Base-by-base conservation (phyloP, 208 protist species). In the Leishmania tropica region DNA sequence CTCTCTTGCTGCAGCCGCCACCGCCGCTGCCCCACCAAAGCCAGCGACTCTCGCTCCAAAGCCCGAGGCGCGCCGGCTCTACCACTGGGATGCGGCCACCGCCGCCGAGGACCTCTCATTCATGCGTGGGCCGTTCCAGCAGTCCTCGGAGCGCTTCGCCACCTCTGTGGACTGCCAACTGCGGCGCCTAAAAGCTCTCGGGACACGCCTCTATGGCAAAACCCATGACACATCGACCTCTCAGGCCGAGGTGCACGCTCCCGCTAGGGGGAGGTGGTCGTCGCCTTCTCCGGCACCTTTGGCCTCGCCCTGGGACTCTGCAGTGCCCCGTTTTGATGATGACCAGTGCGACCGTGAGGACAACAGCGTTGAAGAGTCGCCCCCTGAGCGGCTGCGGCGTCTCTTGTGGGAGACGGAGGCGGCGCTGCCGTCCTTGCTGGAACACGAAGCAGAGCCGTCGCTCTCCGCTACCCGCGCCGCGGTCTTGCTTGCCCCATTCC, bases 51-150 rank as follows among this genome's bases (percentile, higher is more conserved):
- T 73, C 35, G 54, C 31, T 0, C 65, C 78, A 11, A 76, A 45
- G 3, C 47, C n/a, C 0, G 83, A 86, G 47, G 83, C 78, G 28
- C 83, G 83, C 47, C 78, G 83, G 13, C 78, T 86, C 3, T 82
- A 83, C 58, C 24, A 53, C 15, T 86, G 83, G 83, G 78, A 86
- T 37, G 15, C 65, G 15, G n/a, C 37, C 11, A 75, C 78, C 37
- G 78, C 78, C 35, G 64, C 78, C 10, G 78, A 81, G 64, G 83
- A 86, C 35, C 83, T 82, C 47, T 82, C 83, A 17, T 79, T 54
- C 45, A 82, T 76, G 60, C 65, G 65, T 19, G 83, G 78, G 21
- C 74, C 83, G 19, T 82, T 82, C n/a, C 78, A 77, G 56, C 83
- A 82, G 73, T 71, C 78, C 0, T 6, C 78, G 10, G 83, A 82